Percentiles rank a stretch among this genome's conserved stretches.
Evolutionary conservation across 345 rosid genomes (phyloP).

Genomic region (Kernera saxatilis): DNA sequence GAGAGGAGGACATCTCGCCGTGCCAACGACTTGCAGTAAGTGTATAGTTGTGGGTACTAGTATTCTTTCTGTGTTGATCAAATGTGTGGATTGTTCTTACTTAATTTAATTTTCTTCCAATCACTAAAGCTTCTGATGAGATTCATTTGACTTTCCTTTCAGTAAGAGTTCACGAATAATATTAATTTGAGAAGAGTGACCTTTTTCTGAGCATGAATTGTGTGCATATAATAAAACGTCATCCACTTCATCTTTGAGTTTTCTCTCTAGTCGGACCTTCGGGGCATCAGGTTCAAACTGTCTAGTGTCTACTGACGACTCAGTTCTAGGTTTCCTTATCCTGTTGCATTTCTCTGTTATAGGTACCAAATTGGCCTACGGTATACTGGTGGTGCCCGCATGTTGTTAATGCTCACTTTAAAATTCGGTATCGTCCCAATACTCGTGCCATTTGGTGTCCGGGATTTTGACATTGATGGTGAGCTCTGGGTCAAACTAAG

Average conservation of each 20-base stretch:
- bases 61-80: no score
- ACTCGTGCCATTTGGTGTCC: constrained; percentile 73
- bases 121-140: neutral
- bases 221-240: no score
- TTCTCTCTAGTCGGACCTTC: no score
- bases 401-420: constrained; percentile 70
- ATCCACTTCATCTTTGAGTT: no score
- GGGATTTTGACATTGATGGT: constrained; percentile 89
- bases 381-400: constrained; percentile 86
- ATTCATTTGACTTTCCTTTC: no score
- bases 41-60: no score
- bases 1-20: constrained; percentile 88
- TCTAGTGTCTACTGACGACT: neutral
- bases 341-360: constrained; percentile 10
- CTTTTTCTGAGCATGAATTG: no score
- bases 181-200: no score
- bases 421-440: constrained; percentile 71
- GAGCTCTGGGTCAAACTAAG: constrained; percentile 93
- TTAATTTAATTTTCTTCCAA: no score
- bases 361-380: constrained; percentile 95
- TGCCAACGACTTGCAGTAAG: constrained; percentile 84
- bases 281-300: no score
- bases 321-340: neutral
- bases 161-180: no score
- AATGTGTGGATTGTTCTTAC: no score